Percentiles rank a stretch among this genome's conserved stretches.
Conservation (phyloP, 148 eudicot species). For the Camellia japonica region DNA sequence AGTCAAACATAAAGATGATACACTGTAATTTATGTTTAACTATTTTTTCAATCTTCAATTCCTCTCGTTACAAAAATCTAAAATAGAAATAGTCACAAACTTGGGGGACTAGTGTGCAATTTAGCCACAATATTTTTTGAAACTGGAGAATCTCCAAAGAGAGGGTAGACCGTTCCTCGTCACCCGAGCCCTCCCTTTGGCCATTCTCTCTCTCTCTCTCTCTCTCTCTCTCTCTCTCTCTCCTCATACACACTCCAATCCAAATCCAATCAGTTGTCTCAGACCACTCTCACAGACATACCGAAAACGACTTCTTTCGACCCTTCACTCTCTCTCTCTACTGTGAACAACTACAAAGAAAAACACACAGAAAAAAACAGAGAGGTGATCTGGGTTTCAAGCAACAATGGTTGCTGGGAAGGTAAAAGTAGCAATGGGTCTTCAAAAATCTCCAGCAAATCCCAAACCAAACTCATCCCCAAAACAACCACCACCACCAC, state of each 20-base stretch:
- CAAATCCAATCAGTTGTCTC: too few species aligned
- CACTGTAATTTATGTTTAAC: too few species aligned
- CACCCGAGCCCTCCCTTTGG: slow-evolving; percentile 20
- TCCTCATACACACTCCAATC: too few species aligned
- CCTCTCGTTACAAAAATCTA: too few species aligned
- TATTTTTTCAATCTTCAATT: too few species aligned
- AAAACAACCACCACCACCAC: slow-evolving; percentile 26
- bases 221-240: background rate
- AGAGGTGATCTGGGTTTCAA: background rate
- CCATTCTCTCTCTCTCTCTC: background rate
- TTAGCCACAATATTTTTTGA: background rate
- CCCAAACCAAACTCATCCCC: slow-evolving; percentile 26
- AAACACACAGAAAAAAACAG: background rate
- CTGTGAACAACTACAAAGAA: too few species aligned
- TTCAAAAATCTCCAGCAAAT: slow-evolving; percentile 45
- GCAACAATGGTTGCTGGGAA: slow-evolving; percentile 77
- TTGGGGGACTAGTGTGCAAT: too few species aligned
- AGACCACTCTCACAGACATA: too few species aligned
- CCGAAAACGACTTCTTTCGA: too few species aligned
- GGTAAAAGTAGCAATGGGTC: slow-evolving; percentile 63
- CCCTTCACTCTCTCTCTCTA: background rate
- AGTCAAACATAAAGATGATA: too few species aligned
- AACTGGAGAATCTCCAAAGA: slow-evolving; percentile 11
- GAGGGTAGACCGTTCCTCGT: slow-evolving; percentile 59
- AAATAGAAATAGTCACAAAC: too few species aligned